Conservation (phyloP, 1,284 basidiomycete genomes). For the Sanguinoderma infundibulare region DNA sequence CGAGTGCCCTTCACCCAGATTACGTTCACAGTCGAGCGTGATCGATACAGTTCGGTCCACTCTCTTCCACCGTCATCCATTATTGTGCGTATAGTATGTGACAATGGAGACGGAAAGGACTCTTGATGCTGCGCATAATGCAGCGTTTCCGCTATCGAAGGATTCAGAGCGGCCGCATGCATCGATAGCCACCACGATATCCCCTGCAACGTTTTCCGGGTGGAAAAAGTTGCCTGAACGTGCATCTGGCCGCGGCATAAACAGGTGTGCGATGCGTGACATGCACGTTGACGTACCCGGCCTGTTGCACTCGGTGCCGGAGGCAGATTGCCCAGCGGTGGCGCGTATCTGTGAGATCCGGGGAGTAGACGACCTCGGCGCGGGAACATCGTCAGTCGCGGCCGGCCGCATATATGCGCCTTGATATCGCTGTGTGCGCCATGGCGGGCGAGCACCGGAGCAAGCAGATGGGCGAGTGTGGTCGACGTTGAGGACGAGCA, state of each 20-base stretch:
- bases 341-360: slow-evolving; percentile 20
- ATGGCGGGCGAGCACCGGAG: not conserved
- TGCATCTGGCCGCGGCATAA: not conserved
- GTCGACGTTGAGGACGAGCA: slow-evolving; percentile 1
- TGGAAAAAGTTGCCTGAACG: not conserved
- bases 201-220: not conserved
- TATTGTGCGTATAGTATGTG: not conserved
- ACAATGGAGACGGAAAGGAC: not conserved
- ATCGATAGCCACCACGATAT: slow-evolving; percentile 2
- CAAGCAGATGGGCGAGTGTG: not conserved
- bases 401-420: not conserved
- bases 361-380: slow-evolving; percentile 2
- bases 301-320: slow-evolving; percentile 14
- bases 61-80: not conserved
- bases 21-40: not conserved
- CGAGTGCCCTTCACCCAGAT: slow-evolving; percentile 6
- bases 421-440: not conserved
- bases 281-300: not conserved
- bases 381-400: not conserved
- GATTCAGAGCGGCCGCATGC: not conserved
- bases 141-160: slow-evolving; percentile 7
- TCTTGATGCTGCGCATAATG: slow-evolving; percentile 10
- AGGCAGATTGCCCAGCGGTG: not conserved
- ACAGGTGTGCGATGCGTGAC: not conserved
- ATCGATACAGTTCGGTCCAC: not conserved